These are phyloP conservation scores for Calonectria pseudoreteaudii DNA, from an alignment of 2,329 filamentous ascomycete species.

Conservation along the genomic window DNA sequence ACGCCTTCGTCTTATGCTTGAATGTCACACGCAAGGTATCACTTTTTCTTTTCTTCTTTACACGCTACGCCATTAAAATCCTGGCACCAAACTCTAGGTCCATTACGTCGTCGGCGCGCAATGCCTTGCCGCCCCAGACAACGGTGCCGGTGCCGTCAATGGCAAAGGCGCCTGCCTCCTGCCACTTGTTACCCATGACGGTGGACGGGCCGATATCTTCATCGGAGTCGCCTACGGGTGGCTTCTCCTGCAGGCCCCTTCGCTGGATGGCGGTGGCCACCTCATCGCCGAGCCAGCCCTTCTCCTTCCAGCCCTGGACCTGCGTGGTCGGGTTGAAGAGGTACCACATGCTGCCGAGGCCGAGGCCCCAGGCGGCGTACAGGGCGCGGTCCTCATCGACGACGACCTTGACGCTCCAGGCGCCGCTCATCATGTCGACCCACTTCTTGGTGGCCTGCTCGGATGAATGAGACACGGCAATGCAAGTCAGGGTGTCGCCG, in stretches of 20 bases:
- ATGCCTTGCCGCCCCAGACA: slow-evolving; percentile 62
- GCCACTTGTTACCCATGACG: slow-evolving; percentile 68
- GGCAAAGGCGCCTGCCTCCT: slow-evolving; percentile 64
- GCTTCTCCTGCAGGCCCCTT: slow-evolving; percentile 44
- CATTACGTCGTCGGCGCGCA: slow-evolving; percentile 62
- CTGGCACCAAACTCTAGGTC: slow-evolving; percentile 63
- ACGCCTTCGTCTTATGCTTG: slow-evolving; percentile 9
- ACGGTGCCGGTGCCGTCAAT: slow-evolving; percentile 62
- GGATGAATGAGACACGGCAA: slow-evolving; percentile 71
- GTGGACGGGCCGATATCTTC: slow-evolving; percentile 53
- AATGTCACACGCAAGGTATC: not conserved
- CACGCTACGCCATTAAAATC: slow-evolving; percentile 44
- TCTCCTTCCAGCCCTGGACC: slow-evolving; percentile 64
- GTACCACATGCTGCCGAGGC: slow-evolving; percentile 62
- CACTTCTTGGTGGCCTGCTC: slow-evolving; percentile 66
- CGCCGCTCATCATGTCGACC: slow-evolving; percentile 68
- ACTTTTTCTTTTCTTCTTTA: not conserved
- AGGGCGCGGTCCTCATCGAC: slow-evolving; percentile 67
- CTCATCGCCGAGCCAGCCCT: slow-evolving; percentile 64
- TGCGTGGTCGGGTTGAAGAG: slow-evolving; percentile 66
- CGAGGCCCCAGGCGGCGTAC: slow-evolving; percentile 71
- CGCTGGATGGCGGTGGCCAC: slow-evolving; percentile 60
- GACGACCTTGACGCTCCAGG: slow-evolving; percentile 67
- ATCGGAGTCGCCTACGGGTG: not conserved
- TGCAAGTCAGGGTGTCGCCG: slow-evolving; percentile 61